Conservation (phyloP, 2,329 filamentous ascomycete genomes). For the Colletotrichum tropicicola region DNA sequence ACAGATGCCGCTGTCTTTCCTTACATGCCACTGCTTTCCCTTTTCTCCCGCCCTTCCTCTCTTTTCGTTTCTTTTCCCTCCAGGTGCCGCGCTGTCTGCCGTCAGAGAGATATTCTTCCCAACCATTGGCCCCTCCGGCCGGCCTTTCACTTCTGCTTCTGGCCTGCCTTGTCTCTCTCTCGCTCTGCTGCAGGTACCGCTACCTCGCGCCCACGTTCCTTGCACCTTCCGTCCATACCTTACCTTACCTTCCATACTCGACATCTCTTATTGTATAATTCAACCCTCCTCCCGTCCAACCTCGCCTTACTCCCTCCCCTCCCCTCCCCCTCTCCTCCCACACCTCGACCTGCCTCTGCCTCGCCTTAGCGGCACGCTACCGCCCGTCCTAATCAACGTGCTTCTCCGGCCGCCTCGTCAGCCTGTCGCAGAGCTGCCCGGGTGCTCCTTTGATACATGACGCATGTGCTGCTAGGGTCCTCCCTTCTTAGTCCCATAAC, state of each 20-base stretch:
- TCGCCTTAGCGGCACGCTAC: slow-evolving; percentile 18
- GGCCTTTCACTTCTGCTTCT: slow-evolving; percentile 6
- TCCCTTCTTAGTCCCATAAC: slow-evolving; percentile 27
- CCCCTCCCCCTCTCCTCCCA: not conserved
- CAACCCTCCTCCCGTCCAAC: not conserved
- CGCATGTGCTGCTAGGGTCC: slow-evolving; percentile 30
- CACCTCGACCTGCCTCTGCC: not conserved
- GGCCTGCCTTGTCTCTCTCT: not conserved
- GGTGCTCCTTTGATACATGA: slow-evolving; percentile 33
- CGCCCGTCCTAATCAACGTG: slow-evolving; percentile 24
- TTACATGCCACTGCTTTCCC: slow-evolving; percentile 28
- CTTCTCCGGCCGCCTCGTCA: slow-evolving; percentile 21
- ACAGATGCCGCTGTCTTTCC: not conserved
- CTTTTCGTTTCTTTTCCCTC: slow-evolving; percentile 1
- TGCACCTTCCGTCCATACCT: slow-evolving; percentile 5
- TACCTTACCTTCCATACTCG: not conserved
- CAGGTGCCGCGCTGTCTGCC: not conserved
- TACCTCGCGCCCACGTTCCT: slow-evolving; percentile 13
- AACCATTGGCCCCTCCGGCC: not conserved
- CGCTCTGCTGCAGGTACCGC: slow-evolving; percentile 1
- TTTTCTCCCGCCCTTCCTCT: slow-evolving; percentile 16
- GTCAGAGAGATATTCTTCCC: slow-evolving; percentile 9
- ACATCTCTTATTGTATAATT: slow-evolving; percentile 22
- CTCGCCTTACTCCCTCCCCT: not conserved
- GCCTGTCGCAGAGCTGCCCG: slow-evolving; percentile 30